Conservation (phyloP, 768 basidiomycete genomes). For the Tylopilus subfusipes region DNA sequence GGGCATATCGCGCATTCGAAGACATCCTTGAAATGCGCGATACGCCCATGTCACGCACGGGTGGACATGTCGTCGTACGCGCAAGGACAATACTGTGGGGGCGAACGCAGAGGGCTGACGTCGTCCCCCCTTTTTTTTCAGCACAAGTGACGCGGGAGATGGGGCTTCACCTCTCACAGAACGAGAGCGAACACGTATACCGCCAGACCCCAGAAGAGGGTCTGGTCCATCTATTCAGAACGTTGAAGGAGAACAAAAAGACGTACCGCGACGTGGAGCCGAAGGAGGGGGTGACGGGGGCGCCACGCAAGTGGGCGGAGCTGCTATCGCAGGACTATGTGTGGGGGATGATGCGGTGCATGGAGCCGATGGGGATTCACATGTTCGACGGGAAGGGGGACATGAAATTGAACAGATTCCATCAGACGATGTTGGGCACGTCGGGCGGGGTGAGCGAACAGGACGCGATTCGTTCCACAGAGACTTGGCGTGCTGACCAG, state of each 20-base stretch:
- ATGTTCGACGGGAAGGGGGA: neutral
- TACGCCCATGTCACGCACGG: too few relatives aligned
- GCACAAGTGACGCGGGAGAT: neutral
- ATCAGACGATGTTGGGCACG: neutral
- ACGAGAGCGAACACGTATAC: neutral
- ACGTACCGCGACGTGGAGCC: neutral
- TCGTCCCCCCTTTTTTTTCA: too few relatives aligned
- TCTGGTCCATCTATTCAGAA: neutral
- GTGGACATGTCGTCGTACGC: too few relatives aligned
- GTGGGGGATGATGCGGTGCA: neutral
- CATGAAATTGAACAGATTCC: neutral
- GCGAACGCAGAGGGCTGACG: too few relatives aligned
- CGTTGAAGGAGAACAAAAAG: neutral
- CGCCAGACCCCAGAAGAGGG: neutral
- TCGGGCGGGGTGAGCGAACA: neutral
- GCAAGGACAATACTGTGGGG: too few relatives aligned
- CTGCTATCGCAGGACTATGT: neutral
- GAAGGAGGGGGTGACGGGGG: neutral
- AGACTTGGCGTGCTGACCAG: too few relatives aligned
- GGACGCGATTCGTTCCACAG: too few relatives aligned
- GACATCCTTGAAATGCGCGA: too few relatives aligned
- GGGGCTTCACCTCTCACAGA: neutral
- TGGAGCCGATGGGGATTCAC: neutral
- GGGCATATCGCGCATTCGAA: too few relatives aligned
- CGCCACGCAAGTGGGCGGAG: neutral